These are phyloP conservation scores for Saturnispora hagleri DNA, from an alignment of 805 yeast species.

Conservation along the genomic window DNA sequence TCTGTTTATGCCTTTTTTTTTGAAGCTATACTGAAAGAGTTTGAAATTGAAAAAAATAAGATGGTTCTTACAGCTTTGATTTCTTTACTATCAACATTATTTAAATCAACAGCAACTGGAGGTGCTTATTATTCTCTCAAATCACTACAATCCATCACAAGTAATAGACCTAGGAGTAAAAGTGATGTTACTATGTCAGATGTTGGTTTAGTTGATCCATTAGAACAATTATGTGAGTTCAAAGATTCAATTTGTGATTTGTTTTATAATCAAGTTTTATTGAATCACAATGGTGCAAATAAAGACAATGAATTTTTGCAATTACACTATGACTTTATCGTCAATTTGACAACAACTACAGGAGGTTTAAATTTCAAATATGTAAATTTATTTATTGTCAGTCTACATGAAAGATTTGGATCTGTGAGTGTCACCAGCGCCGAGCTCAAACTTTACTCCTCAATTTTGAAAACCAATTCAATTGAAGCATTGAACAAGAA, in stretches of 20 bases:
- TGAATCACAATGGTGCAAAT: slow-evolving; percentile 1
- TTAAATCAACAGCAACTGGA: slow-evolving; percentile 24
- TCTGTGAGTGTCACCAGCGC: slow-evolving; percentile 23
- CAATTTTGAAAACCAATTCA: slow-evolving; percentile 26
- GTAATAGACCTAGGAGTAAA: slow-evolving; percentile 14
- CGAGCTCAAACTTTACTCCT: slow-evolving; percentile 29
- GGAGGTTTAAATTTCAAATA: slow-evolving; percentile 20
- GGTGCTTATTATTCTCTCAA: slow-evolving; percentile 27
- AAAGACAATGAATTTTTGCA: slow-evolving; percentile 6
- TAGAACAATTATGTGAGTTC: slow-evolving; percentile 11
- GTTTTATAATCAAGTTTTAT: slow-evolving; percentile 12
- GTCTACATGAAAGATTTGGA: slow-evolving; percentile 14
- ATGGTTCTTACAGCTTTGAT: slow-evolving; percentile 44
- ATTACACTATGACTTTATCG: slow-evolving; percentile 19
- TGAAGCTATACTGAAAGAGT: slow-evolving; percentile 25
- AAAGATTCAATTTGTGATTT: slow-evolving; percentile 14
- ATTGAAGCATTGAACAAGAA: slow-evolving; percentile 24
- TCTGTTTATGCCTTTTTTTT: slow-evolving; percentile 27
- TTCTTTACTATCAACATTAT: slow-evolving; percentile 33
- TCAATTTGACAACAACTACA: slow-evolving; percentile 20
- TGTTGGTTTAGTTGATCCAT: slow-evolving; percentile 22
- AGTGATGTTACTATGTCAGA: slow-evolving; percentile 35
- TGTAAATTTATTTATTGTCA: slow-evolving; percentile 14
- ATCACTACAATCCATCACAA: slow-evolving; percentile 4
- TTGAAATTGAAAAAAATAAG: slow-evolving; percentile 35